Conservation (phyloP, 306 rosid species). For the Pyrus bretschneideri region DNA sequence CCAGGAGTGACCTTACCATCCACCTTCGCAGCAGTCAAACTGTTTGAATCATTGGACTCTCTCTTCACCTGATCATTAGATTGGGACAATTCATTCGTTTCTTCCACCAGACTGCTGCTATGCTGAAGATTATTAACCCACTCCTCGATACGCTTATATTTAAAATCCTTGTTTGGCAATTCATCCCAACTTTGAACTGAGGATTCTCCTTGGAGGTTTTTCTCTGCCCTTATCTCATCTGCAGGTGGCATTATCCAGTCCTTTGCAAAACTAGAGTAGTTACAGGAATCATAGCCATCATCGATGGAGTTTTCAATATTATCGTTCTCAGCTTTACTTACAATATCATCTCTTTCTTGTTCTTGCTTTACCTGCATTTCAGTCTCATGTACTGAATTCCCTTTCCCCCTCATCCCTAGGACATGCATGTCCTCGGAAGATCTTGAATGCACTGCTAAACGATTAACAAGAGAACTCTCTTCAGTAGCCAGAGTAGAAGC, state of each 20-base stretch:
- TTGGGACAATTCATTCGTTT: constrained; percentile 37
- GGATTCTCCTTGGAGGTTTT: constrained; percentile 37
- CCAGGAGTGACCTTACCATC: constrained; percentile 58
- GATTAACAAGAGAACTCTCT: constrained; percentile 16
- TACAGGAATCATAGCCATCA: constrained; percentile 48
- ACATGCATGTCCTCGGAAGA: constrained; percentile 57
- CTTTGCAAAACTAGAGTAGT: constrained; percentile 35
- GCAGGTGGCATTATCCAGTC: constrained; percentile 65
- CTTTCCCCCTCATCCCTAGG: constrained; percentile 37
- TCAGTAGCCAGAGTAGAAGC: constrained; percentile 28
- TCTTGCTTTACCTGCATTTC: constrained; percentile 34
- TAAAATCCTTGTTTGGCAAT: constrained; percentile 44
- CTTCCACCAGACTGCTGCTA: constrained; percentile 46
- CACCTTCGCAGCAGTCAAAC: constrained; percentile 24
- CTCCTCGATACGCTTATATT: constrained; percentile 73
- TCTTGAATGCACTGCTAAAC: constrained; percentile 37
- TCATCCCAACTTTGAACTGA: constrained; percentile 29
- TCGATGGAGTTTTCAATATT: constrained; percentile 33
- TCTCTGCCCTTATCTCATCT: constrained; percentile 28
- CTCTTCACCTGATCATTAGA: constrained; percentile 28
- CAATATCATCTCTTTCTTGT: constrained; percentile 27
- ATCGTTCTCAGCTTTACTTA: constrained; percentile 32
- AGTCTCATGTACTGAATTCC: constrained; percentile 21
- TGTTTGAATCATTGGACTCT: constrained; percentile 22
- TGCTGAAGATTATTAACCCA: constrained; percentile 77